Base-by-base conservation (phyloP, 768 basidiomycete species). In the Candolleomyces efflorescens region DNA sequence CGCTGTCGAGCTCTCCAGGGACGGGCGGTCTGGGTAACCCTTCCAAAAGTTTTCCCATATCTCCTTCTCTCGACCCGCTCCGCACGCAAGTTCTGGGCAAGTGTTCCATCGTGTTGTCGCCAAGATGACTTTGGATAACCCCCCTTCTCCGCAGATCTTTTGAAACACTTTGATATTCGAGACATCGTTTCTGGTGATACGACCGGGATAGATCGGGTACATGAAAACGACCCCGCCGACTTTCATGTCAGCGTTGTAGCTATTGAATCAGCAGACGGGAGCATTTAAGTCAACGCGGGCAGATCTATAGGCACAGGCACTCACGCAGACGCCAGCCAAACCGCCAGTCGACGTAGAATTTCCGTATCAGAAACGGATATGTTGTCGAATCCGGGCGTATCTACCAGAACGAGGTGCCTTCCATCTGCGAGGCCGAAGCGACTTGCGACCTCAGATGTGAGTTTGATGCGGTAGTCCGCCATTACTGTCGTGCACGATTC, bases 191-290 rank as follows among this genome's bases (percentile, higher is more conserved):
- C 52, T n/a, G 5, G 57, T 44, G 32, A 47, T 53, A 5, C 51
- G 51, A n/a, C 53, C 47, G 24, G 52, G 51, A 12, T 51, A 47
- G 26, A 58, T 58, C 27, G 43, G 57, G 37, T 58, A 53, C n/a
- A 58, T 24, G 18, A 43, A 54, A 27, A 54, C 38, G 10, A 54
- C 23, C 1, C 53, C 53, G 15, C 39, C 23, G 9, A 54, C 18
- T 15, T 43, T 23, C 20, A 24, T 18, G 22, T 43, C 20, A 3
- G 39, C 26, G 22, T 13, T 12, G 12, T 43, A 37, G 5, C 39
- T 54, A 20, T 3, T n/a, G 10, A 9, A 22, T 44, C 20, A 17
- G n/a, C 41, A 12, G 43, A 13, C 17, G 43, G 6, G 7, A 32
- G 11, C 32, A 32, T 1, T n/a, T 13, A 3, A 44, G 13, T 44